Evolutionary conservation across 306 rosid species (phyloP).

Genomic region (Lablab purpureus): DNA sequence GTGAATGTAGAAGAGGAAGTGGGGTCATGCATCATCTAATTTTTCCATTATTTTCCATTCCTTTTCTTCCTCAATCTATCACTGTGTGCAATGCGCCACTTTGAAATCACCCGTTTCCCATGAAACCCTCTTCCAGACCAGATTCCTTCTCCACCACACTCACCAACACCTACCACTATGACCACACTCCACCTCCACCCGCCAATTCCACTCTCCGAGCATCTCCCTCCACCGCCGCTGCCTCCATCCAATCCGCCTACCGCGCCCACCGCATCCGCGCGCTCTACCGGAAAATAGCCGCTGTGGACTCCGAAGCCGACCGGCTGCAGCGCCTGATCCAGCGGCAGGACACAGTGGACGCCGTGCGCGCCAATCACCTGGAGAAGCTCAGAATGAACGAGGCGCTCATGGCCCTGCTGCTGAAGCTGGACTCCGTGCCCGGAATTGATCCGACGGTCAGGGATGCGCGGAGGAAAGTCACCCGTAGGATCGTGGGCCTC

Average conservation of each 20-base stretch:
- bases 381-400: conserved; percentile 86
- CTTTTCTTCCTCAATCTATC: neutral
- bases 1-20: neutral
- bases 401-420: conserved; percentile 74
- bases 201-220: conserved; percentile 39
- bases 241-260: conserved; percentile 76
- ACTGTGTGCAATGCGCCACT: neutral
- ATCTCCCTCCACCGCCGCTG: conserved; percentile 58
- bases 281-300: conserved; percentile 62
- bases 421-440: conserved; percentile 83
- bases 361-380: conserved; percentile 65
- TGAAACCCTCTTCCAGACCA: conserved; percentile 54
- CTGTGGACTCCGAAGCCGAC: conserved; percentile 71
- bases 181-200: conserved; percentile 47
- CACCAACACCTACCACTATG: conserved; percentile 60
- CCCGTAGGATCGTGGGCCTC: conserved; percentile 87
- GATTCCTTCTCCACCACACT: conserved; percentile 52
- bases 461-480: conserved; percentile 81
- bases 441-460: conserved; percentile 84
- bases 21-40: conserved; percentile 36
- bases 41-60: neutral
- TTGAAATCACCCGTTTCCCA: neutral
- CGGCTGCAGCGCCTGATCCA: conserved; percentile 70
- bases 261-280: conserved; percentile 75
- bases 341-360: conserved; percentile 94